phyloP scores from a whole-genome alignment of 75 land plant genomes.

The Pseudotsuga menziesii region DNA sequence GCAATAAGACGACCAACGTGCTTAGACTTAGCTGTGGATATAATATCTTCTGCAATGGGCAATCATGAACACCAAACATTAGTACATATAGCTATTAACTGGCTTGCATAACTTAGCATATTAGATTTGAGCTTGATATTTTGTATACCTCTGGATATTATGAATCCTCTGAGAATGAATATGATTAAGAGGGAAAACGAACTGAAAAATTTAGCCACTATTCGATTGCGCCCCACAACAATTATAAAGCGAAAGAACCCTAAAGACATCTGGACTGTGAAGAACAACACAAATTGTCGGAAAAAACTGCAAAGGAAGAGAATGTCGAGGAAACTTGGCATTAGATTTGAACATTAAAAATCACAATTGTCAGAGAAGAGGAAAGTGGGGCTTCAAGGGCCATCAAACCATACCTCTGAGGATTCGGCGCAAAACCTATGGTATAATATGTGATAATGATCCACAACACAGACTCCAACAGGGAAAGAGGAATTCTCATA shows the following conservation, averaged over 20 bases:
- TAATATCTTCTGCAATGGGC: conserved; percentile 23
- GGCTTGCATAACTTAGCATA: neutral
- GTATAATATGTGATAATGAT: no score
- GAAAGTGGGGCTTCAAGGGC: neutral
- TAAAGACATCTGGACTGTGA: conserved; percentile 36
- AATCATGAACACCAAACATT: neutral
- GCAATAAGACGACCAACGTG: no score
- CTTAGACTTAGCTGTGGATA: no score
- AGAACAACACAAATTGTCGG: conserved; percentile 28
- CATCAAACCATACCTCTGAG: no score
- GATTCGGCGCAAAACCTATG: no score
- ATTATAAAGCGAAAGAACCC: conserved; percentile 46
- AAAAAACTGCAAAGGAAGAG: conserved; percentile 29
- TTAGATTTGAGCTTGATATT: neutral
- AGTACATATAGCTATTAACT: neutral
- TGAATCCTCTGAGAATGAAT: conserved; percentile 51
- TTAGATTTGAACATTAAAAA: neutral
- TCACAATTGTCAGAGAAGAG: no score
- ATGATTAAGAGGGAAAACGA: conserved; percentile 34
- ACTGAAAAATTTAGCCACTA: conserved; percentile 45
- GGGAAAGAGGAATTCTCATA: no score
- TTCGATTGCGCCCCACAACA: conserved; percentile 42
- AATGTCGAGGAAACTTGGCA: neutral
- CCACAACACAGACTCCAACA: no score
- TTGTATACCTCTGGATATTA: conserved; percentile 42